Percentiles rank a stretch among this genome's conserved stretches.
Evolutionary conservation across 192 early-diverging fungal genomes (phyloP).

Genomic region (Entomortierella parvispora): DNA sequence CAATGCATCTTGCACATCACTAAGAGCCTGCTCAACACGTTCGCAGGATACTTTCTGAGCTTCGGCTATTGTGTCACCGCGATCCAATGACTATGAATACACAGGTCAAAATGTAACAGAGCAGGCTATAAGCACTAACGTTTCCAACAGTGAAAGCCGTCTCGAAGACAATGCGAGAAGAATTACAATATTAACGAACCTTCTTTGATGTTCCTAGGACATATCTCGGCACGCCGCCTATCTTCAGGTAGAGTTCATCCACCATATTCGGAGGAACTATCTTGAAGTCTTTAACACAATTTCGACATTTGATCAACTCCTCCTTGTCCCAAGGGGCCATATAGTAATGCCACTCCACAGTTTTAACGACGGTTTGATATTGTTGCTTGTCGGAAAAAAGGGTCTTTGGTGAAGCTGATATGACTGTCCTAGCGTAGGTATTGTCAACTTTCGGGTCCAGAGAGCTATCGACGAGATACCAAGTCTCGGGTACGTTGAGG

Average conservation of each 20-base stretch:
- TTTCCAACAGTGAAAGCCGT: not conserved
- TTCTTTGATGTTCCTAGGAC: slow-evolving; percentile 14
- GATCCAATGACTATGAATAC: not conserved
- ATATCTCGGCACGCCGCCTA: slow-evolving; percentile 34
- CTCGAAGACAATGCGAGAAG: not conserved
- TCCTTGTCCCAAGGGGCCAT: slow-evolving; percentile 20
- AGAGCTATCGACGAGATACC: slow-evolving; percentile 43
- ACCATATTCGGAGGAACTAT: slow-evolving; percentile 3
- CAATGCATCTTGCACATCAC: not conserved
- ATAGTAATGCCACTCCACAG: slow-evolving; percentile 8
- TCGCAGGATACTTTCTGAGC: slow-evolving; percentile 6
- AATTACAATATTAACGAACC: not conserved
- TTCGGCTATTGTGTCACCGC: not conserved
- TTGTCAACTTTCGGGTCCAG: not conserved
- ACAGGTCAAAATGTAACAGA: not conserved
- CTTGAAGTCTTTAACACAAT: slow-evolving; percentile 4
- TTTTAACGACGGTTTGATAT: slow-evolving; percentile 21
- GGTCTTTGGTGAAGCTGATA: slow-evolving; percentile 26
- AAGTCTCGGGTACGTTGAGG: slow-evolving; percentile 18
- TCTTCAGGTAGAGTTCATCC: slow-evolving; percentile 16
- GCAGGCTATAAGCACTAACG: not conserved
- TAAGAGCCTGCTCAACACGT: slow-evolving; percentile 7
- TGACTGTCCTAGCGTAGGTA: slow-evolving; percentile 3
- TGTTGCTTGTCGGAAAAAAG: slow-evolving; percentile 9
- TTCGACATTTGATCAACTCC: slow-evolving; percentile 12